phyloP scores from a whole-genome alignment of 139 green algal species.

The Coelastrella sp. region DNA sequence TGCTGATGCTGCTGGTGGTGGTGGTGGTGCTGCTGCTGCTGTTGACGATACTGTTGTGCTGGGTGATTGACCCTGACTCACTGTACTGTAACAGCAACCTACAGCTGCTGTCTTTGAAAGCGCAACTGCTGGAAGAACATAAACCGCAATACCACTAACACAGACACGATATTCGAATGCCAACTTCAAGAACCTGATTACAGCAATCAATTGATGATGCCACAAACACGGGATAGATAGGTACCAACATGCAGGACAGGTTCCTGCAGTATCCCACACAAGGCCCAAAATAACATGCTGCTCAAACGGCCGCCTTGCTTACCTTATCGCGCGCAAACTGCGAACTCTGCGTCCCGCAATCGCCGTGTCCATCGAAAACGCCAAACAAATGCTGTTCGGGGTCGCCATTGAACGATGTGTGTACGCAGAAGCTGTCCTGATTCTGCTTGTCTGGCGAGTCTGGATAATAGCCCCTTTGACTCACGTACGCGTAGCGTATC shows the following conservation, averaged over 20 bases:
- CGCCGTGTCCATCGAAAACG: slow-evolving; percentile 94
- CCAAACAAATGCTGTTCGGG: slow-evolving; percentile 78
- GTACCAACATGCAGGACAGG: no score
- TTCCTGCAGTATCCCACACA: no score
- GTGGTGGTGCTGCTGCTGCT: slow-evolving; percentile 4
- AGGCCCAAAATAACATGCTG: no score
- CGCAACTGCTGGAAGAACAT: no score
- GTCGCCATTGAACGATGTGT: slow-evolving; percentile 75
- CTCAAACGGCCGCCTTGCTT: neutral
- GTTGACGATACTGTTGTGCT: neutral
- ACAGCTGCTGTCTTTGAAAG: no score
- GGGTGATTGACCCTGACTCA: no score
- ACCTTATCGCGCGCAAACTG: slow-evolving; percentile 88
- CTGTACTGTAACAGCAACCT: no score
- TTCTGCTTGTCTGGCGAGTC: slow-evolving; percentile 89
- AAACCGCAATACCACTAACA: no score
- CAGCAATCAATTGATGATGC: no score
- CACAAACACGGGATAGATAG: no score
- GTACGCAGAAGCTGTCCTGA: slow-evolving; percentile 88
- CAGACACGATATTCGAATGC: no score
- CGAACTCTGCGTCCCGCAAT: slow-evolving; percentile 77
- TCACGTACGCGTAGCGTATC: slow-evolving; percentile 87
- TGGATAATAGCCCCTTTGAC: slow-evolving; percentile 93
- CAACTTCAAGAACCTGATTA: no score
- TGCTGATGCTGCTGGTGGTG: neutral